Conservation (phyloP, 2,329 filamentous ascomycete genomes). For the Exserohilum rostratum region DNA sequence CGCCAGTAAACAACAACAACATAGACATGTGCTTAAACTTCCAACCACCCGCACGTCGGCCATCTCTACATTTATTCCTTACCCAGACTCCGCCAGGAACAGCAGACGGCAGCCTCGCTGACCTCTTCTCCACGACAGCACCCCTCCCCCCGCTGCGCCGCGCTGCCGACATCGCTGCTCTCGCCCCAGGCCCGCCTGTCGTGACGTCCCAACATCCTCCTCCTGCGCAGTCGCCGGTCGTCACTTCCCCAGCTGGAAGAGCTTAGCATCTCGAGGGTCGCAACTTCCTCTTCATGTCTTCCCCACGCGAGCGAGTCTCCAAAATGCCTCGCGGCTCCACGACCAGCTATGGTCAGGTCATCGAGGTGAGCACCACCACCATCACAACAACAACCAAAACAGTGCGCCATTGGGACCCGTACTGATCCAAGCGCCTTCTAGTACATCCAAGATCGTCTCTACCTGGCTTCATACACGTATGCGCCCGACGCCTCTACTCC, state of each 20-base stretch:
- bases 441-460: conserved; percentile 76
- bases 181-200: conserved; percentile 23
- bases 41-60: conserved; percentile 36
- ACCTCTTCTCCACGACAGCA: conserved; percentile 21
- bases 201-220: conserved; percentile 10
- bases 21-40: conserved; percentile 31
- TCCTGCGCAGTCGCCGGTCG: conserved; percentile 8
- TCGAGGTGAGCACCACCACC: conserved; percentile 78
- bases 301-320: conserved; percentile 33
- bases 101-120: conserved; percentile 28
- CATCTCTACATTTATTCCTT: conserved; percentile 49
- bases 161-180: conserved; percentile 22
- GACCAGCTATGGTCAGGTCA: conserved; percentile 79
- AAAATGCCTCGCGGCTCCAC: conserved; percentile 41
- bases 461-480: conserved; percentile 88
- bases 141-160: conserved; percentile 16
- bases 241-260: conserved; percentile 17
- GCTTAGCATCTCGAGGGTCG: conserved; percentile 14
- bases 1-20: conserved; percentile 35
- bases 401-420: conserved; percentile 18
- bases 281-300: conserved; percentile 33
- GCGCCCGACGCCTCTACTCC: conserved; percentile 79
- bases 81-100: conserved; percentile 24
- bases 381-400: conserved; percentile 43
- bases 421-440: conserved; percentile 19